Evolutionary conservation across 805 yeast species (phyloP).

Genomic region (Nakazawaea siamensis): DNA sequence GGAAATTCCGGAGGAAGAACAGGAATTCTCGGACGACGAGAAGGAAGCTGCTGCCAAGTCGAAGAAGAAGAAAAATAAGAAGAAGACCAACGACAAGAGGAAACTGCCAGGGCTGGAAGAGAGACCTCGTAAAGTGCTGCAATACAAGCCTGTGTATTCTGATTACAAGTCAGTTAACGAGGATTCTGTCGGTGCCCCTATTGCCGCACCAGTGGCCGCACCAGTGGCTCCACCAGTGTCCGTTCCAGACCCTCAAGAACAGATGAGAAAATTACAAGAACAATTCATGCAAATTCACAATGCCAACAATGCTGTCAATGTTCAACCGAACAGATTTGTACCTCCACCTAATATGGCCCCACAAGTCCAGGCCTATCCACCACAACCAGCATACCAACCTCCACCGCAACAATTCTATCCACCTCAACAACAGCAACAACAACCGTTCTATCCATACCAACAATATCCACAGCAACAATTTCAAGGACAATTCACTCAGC

Average conservation of each 20-base stretch:
- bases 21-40: conserved; percentile 94
- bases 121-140: conserved; percentile 1
- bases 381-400: background rate
- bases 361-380: conserved; percentile 2
- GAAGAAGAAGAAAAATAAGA: conserved; percentile 52
- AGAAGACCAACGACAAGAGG: conserved; percentile 25
- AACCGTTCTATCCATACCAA: conserved; percentile 3
- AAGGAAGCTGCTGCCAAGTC: conserved; percentile 67
- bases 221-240: background rate
- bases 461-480: background rate
- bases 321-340: conserved; percentile 7
- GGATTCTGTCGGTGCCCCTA: background rate
- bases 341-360: conserved; percentile 8
- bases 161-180: conserved; percentile 4
- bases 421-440: conserved; percentile 9
- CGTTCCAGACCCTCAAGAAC: conserved; percentile 8
- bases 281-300: conserved; percentile 9
- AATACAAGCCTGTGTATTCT: conserved; percentile 5
- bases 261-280: conserved; percentile 15
- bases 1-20: conserved; percentile 87
- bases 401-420: background rate
- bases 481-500: conserved; percentile 10
- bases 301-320: conserved; percentile 3
- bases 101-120: conserved; percentile 4
- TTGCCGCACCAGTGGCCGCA: background rate